Evolutionary conservation across 2,329 filamentous ascomycete genomes (phyloP).

Genomic region (Trichoderma arundinaceum): DNA sequence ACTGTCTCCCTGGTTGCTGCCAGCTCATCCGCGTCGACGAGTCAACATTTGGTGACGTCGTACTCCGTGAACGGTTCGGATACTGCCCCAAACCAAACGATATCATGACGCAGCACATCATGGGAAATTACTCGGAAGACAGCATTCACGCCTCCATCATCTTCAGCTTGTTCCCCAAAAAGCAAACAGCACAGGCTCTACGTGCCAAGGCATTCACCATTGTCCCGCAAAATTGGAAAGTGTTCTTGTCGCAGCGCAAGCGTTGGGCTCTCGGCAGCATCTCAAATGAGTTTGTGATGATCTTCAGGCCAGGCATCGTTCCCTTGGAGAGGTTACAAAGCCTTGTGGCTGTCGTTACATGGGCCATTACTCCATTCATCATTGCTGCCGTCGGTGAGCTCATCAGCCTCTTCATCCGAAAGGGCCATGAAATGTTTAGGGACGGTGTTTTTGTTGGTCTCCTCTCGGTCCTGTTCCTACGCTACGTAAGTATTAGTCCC

Average conservation of each 20-base stretch:
- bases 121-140: conserved; percentile 56
- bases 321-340: conserved; percentile 53
- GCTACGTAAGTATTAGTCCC: conserved; percentile 47
- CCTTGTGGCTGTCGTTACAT: conserved; percentile 53
- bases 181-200: conserved; percentile 54
- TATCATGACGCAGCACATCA: conserved; percentile 55
- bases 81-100: conserved; percentile 57
- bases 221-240: conserved; percentile 52
- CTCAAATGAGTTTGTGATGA: conserved; percentile 56
- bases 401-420: conserved; percentile 44
- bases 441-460: conserved; percentile 47
- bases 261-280: conserved; percentile 56
- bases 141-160: conserved; percentile 57
- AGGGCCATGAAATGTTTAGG: conserved; percentile 43
- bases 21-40: conserved; percentile 57
- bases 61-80: conserved; percentile 54
- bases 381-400: conserved; percentile 49
- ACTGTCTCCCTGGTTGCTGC: conserved; percentile 56
- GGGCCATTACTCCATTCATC: conserved; percentile 53
- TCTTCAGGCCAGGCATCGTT: conserved; percentile 51
- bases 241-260: conserved; percentile 56
- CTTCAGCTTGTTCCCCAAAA: conserved; percentile 52
- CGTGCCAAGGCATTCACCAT: conserved; percentile 55
- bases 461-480: conserved; percentile 46
- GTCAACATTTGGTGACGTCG: conserved; percentile 54